Base-by-base conservation (phyloP, 495 filamentous ascomycete genomes). In the Penicillium fimorum region DNA sequence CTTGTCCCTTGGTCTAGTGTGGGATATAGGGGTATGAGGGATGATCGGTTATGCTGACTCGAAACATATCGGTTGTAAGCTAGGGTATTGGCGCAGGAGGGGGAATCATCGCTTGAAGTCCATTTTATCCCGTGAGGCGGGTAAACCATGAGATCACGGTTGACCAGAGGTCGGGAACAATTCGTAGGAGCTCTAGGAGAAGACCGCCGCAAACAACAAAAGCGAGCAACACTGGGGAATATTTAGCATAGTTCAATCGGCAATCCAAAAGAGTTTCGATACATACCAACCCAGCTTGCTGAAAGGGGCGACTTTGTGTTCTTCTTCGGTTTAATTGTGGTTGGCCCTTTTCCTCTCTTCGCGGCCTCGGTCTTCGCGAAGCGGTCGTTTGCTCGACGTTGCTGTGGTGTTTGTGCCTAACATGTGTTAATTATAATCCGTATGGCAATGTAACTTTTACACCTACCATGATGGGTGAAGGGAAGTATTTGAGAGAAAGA, bases 341-440 rank as follows among this genome's bases (percentile, higher is more conserved):
- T 77, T 57, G 87, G 83, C 20, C 87, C 85, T 76, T 94, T 97
- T 60, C 94, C 94, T 59, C 87, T 84, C 68, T 90, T 92, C 22
- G 81, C 80, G 57, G 87, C 86, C 70, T 97, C 85, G 37, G 84
- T 79, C 68, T 89, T 88, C 38, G 84, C 87, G 72, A 88, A 98
- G 61, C 86, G 87, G 55, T 86, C 85, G 76, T 97, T 97, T 37
- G 89, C 88, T 66, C 84, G 84, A 61, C 92, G 88, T 78, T 97
- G 95, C 71, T 92, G 84, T 29, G 91, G 92, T 58, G 94, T 98
- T 87, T 98, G 94, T 27, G 88, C 88, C 92, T 98, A 62, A 20
- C 5, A 47, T 8, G 35, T 32, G 27, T 35, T 52, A 53, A 53
- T 45, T 8, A 22, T 29, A 24, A 45, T 35, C 20, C 48, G 40